Evolutionary conservation across 371 early-diverging fungal species (phyloP).

Genomic region (Rhizopus sp.): DNA sequence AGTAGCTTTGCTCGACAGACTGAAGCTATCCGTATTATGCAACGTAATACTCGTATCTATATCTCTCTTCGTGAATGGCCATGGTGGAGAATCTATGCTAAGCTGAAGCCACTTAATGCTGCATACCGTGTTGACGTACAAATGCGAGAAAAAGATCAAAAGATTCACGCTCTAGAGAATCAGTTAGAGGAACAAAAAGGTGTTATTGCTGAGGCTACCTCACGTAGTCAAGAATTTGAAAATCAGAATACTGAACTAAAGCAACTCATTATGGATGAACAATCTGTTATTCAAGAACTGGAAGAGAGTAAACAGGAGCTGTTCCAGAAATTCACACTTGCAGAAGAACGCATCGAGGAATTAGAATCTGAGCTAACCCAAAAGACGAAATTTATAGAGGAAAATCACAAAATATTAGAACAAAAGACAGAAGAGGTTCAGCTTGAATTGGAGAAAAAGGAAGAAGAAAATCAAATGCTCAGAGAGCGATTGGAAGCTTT

Average conservation of each 20-base stretch:
- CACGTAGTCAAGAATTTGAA: conserved; percentile 57
- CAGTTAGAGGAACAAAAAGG: conserved; percentile 50
- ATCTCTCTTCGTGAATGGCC: conserved; percentile 90
- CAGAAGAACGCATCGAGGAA: conserved; percentile 46
- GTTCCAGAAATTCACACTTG: conserved; percentile 57
- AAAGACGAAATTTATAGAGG: conserved; percentile 8
- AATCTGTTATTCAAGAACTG: conserved; percentile 42
- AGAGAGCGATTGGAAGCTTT: not conserved
- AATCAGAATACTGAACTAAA: conserved; percentile 45
- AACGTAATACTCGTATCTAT: conserved; percentile 90
- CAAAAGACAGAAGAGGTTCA: conserved; percentile 64
- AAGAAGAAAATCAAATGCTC: not conserved
- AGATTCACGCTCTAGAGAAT: conserved; percentile 48
- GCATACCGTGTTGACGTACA: conserved; percentile 78
- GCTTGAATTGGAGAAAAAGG: conserved; percentile 42
- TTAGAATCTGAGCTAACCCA: conserved; percentile 16
- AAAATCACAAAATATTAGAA: conserved; percentile 1
- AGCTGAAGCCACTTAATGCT: conserved; percentile 95
- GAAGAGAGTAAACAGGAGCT: conserved; percentile 68
- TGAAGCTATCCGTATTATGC: conserved; percentile 88
- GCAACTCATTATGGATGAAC: conserved; percentile 51
- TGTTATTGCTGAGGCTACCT: conserved; percentile 50
- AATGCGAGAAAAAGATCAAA: conserved; percentile 61
- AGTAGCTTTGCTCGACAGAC: conserved; percentile 78
- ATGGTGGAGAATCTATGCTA: conserved; percentile 97